Percentiles rank a stretch among this genome's conserved stretches.
Evolutionary conservation across 2,329 filamentous ascomycete species (phyloP).

Genomic region (Trichoderma atroviride): DNA sequence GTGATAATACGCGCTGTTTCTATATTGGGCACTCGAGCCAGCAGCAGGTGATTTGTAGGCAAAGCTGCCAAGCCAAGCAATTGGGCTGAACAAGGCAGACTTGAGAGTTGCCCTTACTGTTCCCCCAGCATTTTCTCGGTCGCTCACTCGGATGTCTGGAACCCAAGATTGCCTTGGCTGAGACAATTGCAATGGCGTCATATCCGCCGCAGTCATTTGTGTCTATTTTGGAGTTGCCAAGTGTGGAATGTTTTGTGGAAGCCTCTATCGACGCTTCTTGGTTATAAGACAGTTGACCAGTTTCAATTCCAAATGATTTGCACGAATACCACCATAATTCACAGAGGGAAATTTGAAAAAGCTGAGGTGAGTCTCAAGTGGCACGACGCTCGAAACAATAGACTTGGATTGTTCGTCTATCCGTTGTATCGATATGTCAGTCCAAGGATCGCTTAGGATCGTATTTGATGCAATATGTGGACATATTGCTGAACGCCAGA

Average conservation of each 20-base stretch:
- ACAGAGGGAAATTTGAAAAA: neutral
- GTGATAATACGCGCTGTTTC: conserved; percentile 10
- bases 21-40: neutral
- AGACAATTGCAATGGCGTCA: neutral
- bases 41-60: neutral
- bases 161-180: too few relatives aligned
- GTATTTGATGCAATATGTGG: neutral
- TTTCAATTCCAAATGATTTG: too few relatives aligned
- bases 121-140: neutral
- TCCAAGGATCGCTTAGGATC: neutral
- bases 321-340: neutral
- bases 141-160: neutral
- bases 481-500: neutral
- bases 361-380: neutral
- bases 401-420: neutral
- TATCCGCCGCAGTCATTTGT: neutral
- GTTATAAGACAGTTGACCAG: neutral
- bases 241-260: neutral
- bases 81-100: neutral
- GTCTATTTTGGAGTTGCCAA: neutral
- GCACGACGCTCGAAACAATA: neutral
- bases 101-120: neutral
- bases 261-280: neutral
- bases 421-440: neutral
- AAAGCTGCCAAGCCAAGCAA: neutral